phyloP scores from a whole-genome alignment of 2,329 filamentous ascomycete genomes.

The Aureobasidium uvarum region DNA sequence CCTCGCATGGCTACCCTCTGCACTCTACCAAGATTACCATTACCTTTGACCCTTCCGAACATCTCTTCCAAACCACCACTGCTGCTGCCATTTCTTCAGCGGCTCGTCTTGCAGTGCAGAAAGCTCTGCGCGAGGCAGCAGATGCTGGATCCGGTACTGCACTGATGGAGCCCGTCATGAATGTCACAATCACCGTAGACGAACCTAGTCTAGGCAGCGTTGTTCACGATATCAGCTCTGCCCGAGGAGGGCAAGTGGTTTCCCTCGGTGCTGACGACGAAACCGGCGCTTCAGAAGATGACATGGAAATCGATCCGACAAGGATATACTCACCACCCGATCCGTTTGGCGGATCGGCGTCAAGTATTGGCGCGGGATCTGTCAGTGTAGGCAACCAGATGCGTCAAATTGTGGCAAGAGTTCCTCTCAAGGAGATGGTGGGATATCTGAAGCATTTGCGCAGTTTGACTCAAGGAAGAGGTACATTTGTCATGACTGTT shows the following conservation, averaged over 20 bases:
- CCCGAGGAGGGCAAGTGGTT: constrained; percentile 70
- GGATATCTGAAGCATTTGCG: constrained; percentile 87
- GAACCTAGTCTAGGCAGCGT: constrained; percentile 78
- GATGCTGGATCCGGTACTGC: constrained; percentile 53
- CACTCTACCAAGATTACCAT: constrained; percentile 72
- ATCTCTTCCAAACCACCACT: constrained; percentile 67
- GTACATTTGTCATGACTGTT: constrained; percentile 72
- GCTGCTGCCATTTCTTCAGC: constrained; percentile 67
- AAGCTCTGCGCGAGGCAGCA: constrained; percentile 64
- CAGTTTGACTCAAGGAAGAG: constrained; percentile 81
- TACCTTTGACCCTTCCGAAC: constrained; percentile 61
- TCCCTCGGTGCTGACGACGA: constrained; percentile 59
- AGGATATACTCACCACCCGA: constrained; percentile 86
- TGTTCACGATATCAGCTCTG: constrained; percentile 74
- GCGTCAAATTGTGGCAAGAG: constrained; percentile 71
- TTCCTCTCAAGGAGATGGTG: constrained; percentile 95
- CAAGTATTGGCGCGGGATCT: constrained; percentile 29
- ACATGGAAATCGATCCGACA: constrained; percentile 61
- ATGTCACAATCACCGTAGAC: constrained; percentile 79
- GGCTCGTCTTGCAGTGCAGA: constrained; percentile 65
- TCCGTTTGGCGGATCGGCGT: constrained; percentile 60
- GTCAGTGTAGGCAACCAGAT: constrained; percentile 37
- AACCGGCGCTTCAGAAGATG: constrained; percentile 27
- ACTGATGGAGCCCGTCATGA: constrained; percentile 93
- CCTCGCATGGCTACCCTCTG: constrained; percentile 74